Evolutionary conservation across 1,139 yeast genomes (phyloP), one percentile per base, ranked within the genome.

Genomic region (Geotrichum citri-aurantii): DNA sequence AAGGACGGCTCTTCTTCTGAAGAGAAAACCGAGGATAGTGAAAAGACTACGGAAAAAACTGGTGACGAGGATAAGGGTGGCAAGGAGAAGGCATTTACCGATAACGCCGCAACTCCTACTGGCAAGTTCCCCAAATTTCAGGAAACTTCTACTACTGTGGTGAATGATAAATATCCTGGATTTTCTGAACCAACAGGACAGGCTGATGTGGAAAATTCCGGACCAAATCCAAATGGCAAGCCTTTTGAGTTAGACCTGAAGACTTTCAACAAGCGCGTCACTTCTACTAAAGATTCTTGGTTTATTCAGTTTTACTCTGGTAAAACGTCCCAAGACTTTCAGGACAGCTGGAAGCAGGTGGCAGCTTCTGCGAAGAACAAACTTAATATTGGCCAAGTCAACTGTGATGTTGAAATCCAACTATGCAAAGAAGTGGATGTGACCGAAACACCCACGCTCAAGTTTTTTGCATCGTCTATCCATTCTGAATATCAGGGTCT

Each of bases 271-370:
- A 57, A 64, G 24, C 59, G 59, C 12, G 68, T 67, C 17, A 61
- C 65, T 5, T 65, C 63, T 26, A 65, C 65, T 12, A 50, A 54
- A 24, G 71, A 72, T 49, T 72, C 75, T 8, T 77, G 79, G 77
- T 65, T 77, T 57, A 64, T 77, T 67, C 73, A 74, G 65, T 75
- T 76, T 62, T 73, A 68, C 61, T 71, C 75, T 1, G 77, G 78
- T 2, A 63, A 68, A 57, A 75, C 78, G 62, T 75, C 79, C 63
- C 63, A 59, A 23, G 66, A 66, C n/a, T 66, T 74, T 68, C 70
- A 66, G 11, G 72, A 75, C 5, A 72, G 71, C 17, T 77, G 78
- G 77, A 63, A 62, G 14, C 69, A 71, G 55, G 62, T 75, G 58
- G 77, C 79, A 5, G 60, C 57, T 14, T 56, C 64, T 52, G 64